Base-by-base conservation (phyloP, 2,329 filamentous ascomycete species). In the Podosphaera aphanis region DNA sequence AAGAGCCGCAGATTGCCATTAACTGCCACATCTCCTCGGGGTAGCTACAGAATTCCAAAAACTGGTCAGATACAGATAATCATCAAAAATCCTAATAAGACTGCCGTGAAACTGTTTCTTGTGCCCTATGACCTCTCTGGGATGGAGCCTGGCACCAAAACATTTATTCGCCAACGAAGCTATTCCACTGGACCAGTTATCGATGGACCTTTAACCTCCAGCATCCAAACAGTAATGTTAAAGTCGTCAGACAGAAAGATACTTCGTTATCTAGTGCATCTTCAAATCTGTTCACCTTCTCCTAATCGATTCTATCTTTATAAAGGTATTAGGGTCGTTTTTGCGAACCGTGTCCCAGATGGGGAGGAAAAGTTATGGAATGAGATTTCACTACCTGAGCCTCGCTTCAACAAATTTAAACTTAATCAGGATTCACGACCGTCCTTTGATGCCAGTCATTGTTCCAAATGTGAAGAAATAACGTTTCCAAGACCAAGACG, bases 71-170 rank as follows among this genome's bases (percentile, higher is more conserved):
- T 98, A 13, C 90, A 98, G 56, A 93, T 98, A 51, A 79, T 98
- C 50, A 83, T 98, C 60, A 95, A 95, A 60, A 98, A 95, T 56
- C 88, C 86, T 15, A 93, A 95, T 64, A 95, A 95, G 59, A 95
- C 90, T 2, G 90, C 90, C 1, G 88, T 95, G 46, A 95, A 98
- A 61, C 67, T 98, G 0, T 95, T 95, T 54, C 69, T 95, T 20
- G 75, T 98, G 2, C 90, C 88, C 0, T 98, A 95, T 55, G 85
- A 95, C 58, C 67, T 98, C 1, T 71, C 75, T 1, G 88, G 84
- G 44, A 98, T 98, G 88, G 80, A 90, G 50, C 73, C 84, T 0
- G 85, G 85, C 0, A 92, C 84, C 15, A 95, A 95, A 62, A 98
- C 90, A 0, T 95, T 95, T 55, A 80, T 98, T 49, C 76, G 90